Percentiles rank a stretch among this genome's conserved stretches.
Conservation (phyloP, 257 asterid genomes). For the Osmanthus fragrans region DNA sequence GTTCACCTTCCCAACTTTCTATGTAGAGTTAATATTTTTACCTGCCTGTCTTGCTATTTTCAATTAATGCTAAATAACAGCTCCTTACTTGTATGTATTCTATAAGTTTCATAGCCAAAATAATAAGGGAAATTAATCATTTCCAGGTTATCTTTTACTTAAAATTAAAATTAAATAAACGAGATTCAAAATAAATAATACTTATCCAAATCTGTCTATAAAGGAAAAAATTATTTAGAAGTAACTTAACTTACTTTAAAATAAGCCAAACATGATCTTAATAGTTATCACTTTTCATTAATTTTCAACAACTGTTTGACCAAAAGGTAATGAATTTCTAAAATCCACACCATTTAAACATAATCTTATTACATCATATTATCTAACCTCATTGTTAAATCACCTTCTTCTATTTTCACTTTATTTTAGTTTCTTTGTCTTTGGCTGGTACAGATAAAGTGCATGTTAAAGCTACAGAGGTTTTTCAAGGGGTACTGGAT, state of each 20-base stretch:
- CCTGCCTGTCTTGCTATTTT: too few relatives aligned
- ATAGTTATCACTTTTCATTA: background rate
- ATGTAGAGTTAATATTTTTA: too few relatives aligned
- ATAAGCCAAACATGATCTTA: background rate
- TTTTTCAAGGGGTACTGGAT: slow-evolving; percentile 21
- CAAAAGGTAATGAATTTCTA: background rate
- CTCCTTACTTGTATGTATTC: too few relatives aligned
- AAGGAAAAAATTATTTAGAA: too few relatives aligned
- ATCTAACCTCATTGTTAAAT: too few relatives aligned
- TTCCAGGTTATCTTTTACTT: too few relatives aligned
- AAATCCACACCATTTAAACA: background rate
- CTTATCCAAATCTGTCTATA: background rate
- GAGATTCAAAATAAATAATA: too few relatives aligned
- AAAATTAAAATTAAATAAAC: too few relatives aligned
- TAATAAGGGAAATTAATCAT: too few relatives aligned
- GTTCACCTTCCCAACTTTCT: too few relatives aligned
- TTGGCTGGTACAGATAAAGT: slow-evolving; percentile 17
- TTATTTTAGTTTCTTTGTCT: slow-evolving; percentile 8
- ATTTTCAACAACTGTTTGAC: background rate
- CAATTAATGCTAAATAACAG: too few relatives aligned
- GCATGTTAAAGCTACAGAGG: background rate
- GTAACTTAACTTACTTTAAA: background rate
- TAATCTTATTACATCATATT: background rate
- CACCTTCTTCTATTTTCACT: slow-evolving; percentile 11
- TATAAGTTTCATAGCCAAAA: too few relatives aligned